These are phyloP conservation scores for Centella asiatica DNA, from an alignment of 129 eudicot species.

Conservation along the genomic window DNA sequence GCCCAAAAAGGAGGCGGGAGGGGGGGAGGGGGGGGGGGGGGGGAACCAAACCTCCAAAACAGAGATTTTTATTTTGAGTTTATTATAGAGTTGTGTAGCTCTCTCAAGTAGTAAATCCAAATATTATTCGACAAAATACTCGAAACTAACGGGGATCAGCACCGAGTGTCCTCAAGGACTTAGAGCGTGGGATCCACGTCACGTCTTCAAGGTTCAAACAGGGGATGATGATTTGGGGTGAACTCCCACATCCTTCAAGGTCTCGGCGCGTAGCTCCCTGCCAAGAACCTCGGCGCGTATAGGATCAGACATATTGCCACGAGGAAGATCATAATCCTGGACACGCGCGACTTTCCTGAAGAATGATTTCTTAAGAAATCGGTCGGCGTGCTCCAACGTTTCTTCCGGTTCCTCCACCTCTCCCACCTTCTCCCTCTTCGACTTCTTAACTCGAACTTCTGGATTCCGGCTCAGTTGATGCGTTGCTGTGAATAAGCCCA, in stretches of 20 bases:
- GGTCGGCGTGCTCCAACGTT: constrained; percentile 38
- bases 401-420: constrained; percentile 86
- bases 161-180: too few species aligned
- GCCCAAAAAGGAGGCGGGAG: too few species aligned
- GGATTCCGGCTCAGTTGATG: constrained; percentile 55
- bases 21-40: too few species aligned
- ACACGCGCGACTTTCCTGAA: constrained; percentile 77
- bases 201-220: too few species aligned
- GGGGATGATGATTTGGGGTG: not conserved
- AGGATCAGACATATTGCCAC: constrained; percentile 34
- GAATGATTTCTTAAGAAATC: constrained; percentile 55
- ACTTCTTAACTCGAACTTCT: constrained; percentile 54
- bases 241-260: constrained; percentile 1
- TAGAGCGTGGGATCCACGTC: too few species aligned
- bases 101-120: too few species aligned
- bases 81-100: too few species aligned
- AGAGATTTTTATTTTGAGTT: too few species aligned
- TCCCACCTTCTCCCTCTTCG: constrained; percentile 56
- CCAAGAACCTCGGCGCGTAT: constrained; percentile 42
- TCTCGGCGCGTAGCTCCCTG: constrained; percentile 22
- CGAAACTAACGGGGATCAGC: too few species aligned
- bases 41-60: too few species aligned
- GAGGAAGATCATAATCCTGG: constrained; percentile 34
- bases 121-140: too few species aligned
- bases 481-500: constrained; percentile 42